A percentile compares a stretch with the other conserved stretches of the same genome.
phyloP scores from a whole-genome alignment of 257 asterid species.

The Datura wrightii region DNA sequence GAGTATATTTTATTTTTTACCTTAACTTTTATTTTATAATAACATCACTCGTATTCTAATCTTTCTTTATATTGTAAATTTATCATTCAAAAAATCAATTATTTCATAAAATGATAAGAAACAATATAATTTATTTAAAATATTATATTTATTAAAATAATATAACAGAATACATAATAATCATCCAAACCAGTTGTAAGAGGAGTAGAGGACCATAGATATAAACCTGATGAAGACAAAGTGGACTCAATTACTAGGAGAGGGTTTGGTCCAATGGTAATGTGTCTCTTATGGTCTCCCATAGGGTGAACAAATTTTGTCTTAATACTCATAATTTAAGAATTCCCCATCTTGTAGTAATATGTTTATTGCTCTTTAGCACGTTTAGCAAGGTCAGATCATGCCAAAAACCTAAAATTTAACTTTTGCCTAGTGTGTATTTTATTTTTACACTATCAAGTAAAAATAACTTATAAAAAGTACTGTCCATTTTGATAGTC shows the following conservation, averaged over 20 bases:
- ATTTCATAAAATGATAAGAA: too few relatives aligned
- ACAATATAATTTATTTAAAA: too few relatives aligned
- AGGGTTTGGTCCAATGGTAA: constrained; percentile 21
- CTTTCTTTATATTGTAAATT: too few relatives aligned
- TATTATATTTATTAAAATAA: too few relatives aligned
- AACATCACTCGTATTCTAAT: too few relatives aligned
- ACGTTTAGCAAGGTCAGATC: constrained; percentile 44
- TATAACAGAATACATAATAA: too few relatives aligned
- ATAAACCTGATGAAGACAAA: neutral
- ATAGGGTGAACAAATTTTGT: constrained; percentile 33
- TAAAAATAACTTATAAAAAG: neutral
- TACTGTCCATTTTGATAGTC: neutral
- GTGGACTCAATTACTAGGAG: constrained; percentile 26
- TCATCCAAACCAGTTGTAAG: too few relatives aligned
- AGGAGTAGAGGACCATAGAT: neutral
- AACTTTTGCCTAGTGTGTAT: neutral
- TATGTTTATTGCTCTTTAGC: constrained; percentile 25
- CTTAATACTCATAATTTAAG: constrained; percentile 11
- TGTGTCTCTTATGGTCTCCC: constrained; percentile 44
- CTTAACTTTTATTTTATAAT: too few relatives aligned
- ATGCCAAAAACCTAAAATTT: neutral
- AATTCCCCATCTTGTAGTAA: neutral
- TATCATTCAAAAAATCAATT: too few relatives aligned
- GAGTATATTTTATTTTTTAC: too few relatives aligned
- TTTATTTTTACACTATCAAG: neutral